Evolutionary conservation across 331 rosid genomes (phyloP).

Genomic region (Quercus lobata): DNA sequence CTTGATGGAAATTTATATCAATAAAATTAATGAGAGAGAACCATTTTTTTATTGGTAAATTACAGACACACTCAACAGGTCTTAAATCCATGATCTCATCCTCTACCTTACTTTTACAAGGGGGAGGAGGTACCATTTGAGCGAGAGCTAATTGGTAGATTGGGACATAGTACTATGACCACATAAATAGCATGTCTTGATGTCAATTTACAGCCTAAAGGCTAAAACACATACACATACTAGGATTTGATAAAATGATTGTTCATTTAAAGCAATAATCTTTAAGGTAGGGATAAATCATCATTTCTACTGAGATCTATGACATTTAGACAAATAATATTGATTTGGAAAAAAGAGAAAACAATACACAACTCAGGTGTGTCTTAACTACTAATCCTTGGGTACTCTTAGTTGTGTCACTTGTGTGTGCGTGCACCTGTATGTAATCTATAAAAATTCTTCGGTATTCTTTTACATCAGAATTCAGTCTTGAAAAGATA

Average conservation of each 20-base stretch:
- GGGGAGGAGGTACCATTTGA: too few relatives aligned
- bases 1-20: too few relatives aligned
- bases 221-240: not conserved
- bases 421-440: not conserved
- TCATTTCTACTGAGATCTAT: not conserved
- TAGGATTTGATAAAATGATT: not conserved
- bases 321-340: not conserved
- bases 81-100: too few relatives aligned
- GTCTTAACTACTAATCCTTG: too few relatives aligned
- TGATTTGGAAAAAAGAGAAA: not conserved
- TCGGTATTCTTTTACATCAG: not conserved
- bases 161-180: not conserved
- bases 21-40: too few relatives aligned
- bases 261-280: not conserved
- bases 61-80: too few relatives aligned
- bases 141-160: too few relatives aligned
- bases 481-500: not conserved
- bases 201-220: not conserved
- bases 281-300: not conserved
- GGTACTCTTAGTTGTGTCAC: too few relatives aligned
- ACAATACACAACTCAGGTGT: not conserved
- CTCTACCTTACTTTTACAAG: too few relatives aligned
- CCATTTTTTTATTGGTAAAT: too few relatives aligned
- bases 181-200: not conserved
- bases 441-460: not conserved